Evolutionary conservation across 306 rosid species (phyloP), one percentile per base, ranked within the genome.

Genomic region (Astragalus membranaceus): DNA sequence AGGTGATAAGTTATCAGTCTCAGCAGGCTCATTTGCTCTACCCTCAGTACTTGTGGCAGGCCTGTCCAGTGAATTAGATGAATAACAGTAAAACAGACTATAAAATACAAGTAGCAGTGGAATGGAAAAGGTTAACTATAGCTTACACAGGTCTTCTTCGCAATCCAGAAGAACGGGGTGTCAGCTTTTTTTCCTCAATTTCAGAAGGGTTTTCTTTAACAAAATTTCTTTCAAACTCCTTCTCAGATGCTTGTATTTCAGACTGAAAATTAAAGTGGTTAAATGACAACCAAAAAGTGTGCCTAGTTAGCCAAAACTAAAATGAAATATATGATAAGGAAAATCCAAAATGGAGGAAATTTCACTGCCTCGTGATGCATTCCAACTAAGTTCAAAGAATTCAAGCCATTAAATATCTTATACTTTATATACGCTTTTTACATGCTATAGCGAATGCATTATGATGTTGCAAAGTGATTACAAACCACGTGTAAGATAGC

Each of bases 111-210:
- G 59, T 14, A 65, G 73, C 70, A 26, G 64, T 44, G 13, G 11
- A 20, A 20, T 26, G 30, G 30, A 36, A 50, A 47, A 62, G 76
- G 37, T 53, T 55, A 73, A 66, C 54, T 39, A 47, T 14, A 58
- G 72, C 88, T 80, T 86, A 92, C 89, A 80, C 86, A 37, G 85
- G 74, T 79, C 96, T 87, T 78, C 95, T 88, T 82, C 99, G 86
- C 63, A 88, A 79, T 58, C 95, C 87, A 8, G 87, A 87, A 67
- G 96, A 77, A 75, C 78, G 81, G 42, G 80, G 79, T 30, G 59
- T 32, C 44, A 54, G 84, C 65, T 9, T 72, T 72, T 80, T 81
- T 65, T 23, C 83, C 76, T 82, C 90, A 39, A 67, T 61, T 55
- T 76, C 80, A 78, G 85, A 66, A 78, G 76, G 69, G 64, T 77